Evolutionary conservation across 306 rosid species (phyloP).

Genomic region (Cucurbita maxima): DNA sequence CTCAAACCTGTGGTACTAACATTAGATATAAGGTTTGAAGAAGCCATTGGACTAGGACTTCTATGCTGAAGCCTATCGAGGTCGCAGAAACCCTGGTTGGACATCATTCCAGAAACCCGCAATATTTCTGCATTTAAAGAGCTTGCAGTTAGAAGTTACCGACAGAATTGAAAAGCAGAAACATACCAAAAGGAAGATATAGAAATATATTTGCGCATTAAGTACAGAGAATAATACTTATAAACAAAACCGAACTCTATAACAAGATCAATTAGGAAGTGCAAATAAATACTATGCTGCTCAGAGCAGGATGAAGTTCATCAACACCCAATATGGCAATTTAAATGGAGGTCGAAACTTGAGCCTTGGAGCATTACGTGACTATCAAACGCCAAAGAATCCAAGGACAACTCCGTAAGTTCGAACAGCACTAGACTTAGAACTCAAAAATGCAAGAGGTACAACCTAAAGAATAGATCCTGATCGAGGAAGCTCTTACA

Average conservation of each 20-base stretch:
- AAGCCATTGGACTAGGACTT: slow-evolving; percentile 99
- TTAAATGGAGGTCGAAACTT: neutral
- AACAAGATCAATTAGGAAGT: neutral
- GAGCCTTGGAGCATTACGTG: neutral
- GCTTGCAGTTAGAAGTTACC: neutral
- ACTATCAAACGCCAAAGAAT: neutral
- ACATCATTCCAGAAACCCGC: slow-evolving; percentile 88
- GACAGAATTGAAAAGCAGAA: neutral
- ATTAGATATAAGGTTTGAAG: slow-evolving; percentile 75
- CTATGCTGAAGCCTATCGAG: slow-evolving; percentile 90
- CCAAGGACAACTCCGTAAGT: neutral
- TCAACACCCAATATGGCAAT: neutral
- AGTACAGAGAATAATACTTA: neutral
- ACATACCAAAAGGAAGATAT: neutral
- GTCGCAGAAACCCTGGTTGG: slow-evolving; percentile 95
- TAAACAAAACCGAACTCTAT: neutral
- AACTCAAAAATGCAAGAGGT: neutral
- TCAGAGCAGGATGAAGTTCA: neutral
- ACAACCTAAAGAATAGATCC: neutral
- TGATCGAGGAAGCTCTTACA: neutral
- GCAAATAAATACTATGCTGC: neutral
- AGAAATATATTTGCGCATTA: neutral
- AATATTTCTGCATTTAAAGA: slow-evolving; percentile 62
- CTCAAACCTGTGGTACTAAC: slow-evolving; percentile 62
- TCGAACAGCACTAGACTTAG: neutral